Conservation (phyloP, 345 rosid species). For the Kandelia obovata region DNA sequence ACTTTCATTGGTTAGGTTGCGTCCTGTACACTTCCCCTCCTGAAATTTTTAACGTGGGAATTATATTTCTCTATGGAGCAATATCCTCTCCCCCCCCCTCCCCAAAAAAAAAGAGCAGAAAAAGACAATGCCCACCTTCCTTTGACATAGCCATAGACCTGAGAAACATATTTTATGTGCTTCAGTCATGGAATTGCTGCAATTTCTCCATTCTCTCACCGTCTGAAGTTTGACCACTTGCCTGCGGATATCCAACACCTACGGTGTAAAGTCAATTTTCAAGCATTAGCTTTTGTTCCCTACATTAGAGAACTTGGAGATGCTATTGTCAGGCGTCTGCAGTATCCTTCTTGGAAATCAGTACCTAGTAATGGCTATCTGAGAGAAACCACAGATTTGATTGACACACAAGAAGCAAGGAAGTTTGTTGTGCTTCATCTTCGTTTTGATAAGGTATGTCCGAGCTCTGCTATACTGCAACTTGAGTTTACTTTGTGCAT, state of each 20-base stretch:
- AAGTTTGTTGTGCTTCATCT: slow-evolving; percentile 87
- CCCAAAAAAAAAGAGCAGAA: too few relatives aligned
- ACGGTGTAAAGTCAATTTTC: slow-evolving; percentile 90
- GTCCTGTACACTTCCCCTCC: neutral
- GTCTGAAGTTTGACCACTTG: slow-evolving; percentile 76
- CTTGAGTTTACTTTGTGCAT: neutral
- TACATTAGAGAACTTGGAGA: slow-evolving; percentile 62
- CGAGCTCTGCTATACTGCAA: neutral
- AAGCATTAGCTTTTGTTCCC: slow-evolving; percentile 74
- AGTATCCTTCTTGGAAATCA: slow-evolving; percentile 36
- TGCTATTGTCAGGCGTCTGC: slow-evolving; percentile 62
- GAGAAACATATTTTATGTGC: neutral
- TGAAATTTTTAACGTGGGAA: neutral
- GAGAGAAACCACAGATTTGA: slow-evolving; percentile 31
- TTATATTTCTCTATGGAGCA: neutral
- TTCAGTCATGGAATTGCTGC: slow-evolving; percentile 87
- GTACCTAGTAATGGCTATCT: slow-evolving; percentile 30
- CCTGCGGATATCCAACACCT: slow-evolving; percentile 69
- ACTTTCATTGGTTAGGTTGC: too few relatives aligned
- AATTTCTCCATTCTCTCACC: slow-evolving; percentile 94
- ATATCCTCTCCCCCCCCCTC: too few relatives aligned
- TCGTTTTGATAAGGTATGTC: slow-evolving; percentile 84
- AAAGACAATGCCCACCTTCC: neutral
- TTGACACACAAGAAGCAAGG: slow-evolving; percentile 40
- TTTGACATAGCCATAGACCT: neutral